Evolutionary conservation across 257 asterid genomes (phyloP).

Genomic region (Nyctanthes arbortristis): DNA sequence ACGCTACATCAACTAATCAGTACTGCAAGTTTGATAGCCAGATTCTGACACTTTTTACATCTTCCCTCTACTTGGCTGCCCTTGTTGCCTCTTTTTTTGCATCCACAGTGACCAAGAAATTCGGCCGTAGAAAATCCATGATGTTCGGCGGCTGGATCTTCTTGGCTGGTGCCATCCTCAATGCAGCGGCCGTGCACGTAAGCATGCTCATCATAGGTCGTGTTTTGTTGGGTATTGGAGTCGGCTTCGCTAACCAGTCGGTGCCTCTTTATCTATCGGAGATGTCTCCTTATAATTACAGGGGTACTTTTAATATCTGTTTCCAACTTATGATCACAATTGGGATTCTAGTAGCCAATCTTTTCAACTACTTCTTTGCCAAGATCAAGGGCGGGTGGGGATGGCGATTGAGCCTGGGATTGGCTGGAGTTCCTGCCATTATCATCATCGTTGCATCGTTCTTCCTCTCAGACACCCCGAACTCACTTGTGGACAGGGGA

Average conservation of each 20-base stretch:
- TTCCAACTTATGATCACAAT: constrained; percentile 5
- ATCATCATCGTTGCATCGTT: neutral
- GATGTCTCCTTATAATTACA: constrained; percentile 4
- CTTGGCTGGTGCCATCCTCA: neutral
- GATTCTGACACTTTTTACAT: constrained; percentile 12
- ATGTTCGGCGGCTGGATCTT: neutral
- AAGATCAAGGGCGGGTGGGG: constrained; percentile 15
- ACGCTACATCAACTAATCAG: neutral
- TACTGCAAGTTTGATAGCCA: constrained; percentile 20
- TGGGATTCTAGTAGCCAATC: constrained; percentile 9
- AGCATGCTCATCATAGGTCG: neutral
- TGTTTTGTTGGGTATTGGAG: neutral
- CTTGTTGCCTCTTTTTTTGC: constrained; percentile 7
- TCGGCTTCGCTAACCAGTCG: constrained; percentile 3
- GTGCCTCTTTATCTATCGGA: constrained; percentile 18
- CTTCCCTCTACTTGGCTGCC: constrained; percentile 6
- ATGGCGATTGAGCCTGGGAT: constrained; percentile 15
- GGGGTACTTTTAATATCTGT: constrained; percentile 11
- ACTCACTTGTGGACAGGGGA: constrained; percentile 2
- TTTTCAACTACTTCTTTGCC: constrained; percentile 3
- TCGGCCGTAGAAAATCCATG: neutral
- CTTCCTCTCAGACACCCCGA: constrained; percentile 9
- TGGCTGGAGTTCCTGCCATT: constrained; percentile 11
- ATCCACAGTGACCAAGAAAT: neutral
- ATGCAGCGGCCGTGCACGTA: neutral